Conservation (phyloP, 257 asterid species). For the Mentha longifolia region DNA sequence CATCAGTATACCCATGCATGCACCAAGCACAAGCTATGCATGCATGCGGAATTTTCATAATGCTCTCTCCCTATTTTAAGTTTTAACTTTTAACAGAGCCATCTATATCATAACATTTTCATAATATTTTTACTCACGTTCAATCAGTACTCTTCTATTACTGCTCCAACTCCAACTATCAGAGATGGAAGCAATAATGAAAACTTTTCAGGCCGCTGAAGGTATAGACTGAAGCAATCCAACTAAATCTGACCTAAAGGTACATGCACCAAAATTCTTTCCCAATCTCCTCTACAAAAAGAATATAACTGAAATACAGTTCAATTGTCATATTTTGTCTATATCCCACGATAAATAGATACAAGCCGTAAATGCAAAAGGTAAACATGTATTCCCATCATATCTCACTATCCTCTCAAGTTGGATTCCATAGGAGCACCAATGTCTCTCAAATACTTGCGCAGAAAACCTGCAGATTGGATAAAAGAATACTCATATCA, state of each 20-base stretch:
- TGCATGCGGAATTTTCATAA: too few species aligned
- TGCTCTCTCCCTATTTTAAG: neutral
- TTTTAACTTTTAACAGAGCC: neutral
- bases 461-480: constrained; percentile 31
- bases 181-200: neutral
- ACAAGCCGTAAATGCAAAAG: constrained; percentile 26
- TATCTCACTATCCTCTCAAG: constrained; percentile 26
- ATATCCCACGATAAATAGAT: constrained; percentile 21
- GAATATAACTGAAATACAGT: constrained; percentile 29
- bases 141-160: neutral
- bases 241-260: constrained; percentile 8
- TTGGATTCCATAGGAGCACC: constrained; percentile 20
- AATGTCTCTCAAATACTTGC: constrained; percentile 1
- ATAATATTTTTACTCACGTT: neutral
- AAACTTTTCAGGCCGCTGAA: neutral
- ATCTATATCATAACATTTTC: neutral
- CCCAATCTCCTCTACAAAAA: constrained; percentile 42
- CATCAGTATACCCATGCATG: too few species aligned
- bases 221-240: neutral
- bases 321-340: constrained; percentile 19
- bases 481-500: neutral
- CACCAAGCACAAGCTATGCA: neutral
- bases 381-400: constrained; percentile 24
- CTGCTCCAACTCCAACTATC: neutral
- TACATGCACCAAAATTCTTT: constrained; percentile 16